These are phyloP conservation scores for Drechslera avenae DNA, from an alignment of 2,329 filamentous ascomycete species.

Conservation along the genomic window DNA sequence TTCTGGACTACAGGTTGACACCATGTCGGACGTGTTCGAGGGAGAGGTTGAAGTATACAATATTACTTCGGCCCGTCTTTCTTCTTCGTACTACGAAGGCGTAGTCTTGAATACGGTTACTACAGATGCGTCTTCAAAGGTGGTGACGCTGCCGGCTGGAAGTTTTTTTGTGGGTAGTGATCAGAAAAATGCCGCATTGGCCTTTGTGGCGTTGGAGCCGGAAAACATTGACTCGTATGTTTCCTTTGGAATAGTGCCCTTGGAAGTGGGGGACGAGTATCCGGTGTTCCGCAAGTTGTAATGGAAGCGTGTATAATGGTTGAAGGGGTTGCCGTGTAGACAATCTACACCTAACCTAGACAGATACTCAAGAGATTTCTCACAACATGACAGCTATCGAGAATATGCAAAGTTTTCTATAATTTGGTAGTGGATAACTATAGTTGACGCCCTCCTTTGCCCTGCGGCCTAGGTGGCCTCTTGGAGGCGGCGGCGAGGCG, in stretches of 20 bases:
- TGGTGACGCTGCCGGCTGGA: constrained; percentile 38
- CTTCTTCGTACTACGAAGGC: constrained; percentile 42
- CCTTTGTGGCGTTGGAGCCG: constrained; percentile 47
- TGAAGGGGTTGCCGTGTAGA: no score
- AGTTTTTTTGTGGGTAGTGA: constrained; percentile 42
- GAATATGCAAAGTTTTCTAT: no score
- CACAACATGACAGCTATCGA: no score
- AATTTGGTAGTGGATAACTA: no score
- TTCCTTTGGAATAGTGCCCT: constrained; percentile 44
- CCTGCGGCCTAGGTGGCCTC: no score
- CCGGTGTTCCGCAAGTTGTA: constrained; percentile 38
- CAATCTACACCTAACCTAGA: no score
- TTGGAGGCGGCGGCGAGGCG: no score
- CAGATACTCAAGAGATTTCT: no score
- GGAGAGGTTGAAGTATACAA: constrained; percentile 44
- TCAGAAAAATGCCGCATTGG: constrained; percentile 47
- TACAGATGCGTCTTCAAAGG: constrained; percentile 28
- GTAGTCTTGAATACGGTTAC: constrained; percentile 41
- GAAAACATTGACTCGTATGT: constrained; percentile 48
- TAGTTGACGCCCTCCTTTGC: no score
- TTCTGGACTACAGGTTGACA: constrained; percentile 43
- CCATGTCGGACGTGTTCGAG: constrained; percentile 30
- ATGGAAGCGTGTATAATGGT: no score
- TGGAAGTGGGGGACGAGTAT: constrained; percentile 45
- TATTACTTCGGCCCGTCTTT: constrained; percentile 39